A percentile compares a stretch with the other conserved stretches of the same genome.
These are phyloP conservation scores for Plasmodium coatneyi DNA, from an alignment of 169 alveolate genomes.

Conservation along the genomic window DNA sequence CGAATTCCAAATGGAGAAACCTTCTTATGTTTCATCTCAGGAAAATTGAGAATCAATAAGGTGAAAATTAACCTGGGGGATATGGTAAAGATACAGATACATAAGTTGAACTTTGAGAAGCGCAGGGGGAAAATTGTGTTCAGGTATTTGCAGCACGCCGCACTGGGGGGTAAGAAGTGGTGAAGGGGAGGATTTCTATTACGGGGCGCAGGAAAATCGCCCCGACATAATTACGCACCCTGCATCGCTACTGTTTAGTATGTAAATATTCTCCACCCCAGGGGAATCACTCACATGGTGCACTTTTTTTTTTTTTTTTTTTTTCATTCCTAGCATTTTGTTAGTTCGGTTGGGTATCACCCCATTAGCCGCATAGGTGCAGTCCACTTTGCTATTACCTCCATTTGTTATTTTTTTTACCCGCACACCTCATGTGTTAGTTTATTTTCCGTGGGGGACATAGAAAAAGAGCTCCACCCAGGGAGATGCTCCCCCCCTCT, in stretches of 20 bases:
- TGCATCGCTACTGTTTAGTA: background rate
- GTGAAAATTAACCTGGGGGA: conserved; percentile 69
- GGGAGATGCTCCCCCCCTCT: background rate
- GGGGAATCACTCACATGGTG: background rate
- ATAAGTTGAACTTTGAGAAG: conserved; percentile 62
- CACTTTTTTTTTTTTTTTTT: background rate
- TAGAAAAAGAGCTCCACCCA: background rate
- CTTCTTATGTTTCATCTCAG: conserved; percentile 60
- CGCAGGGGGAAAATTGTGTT: conserved; percentile 61
- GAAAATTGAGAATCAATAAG: conserved; percentile 48
- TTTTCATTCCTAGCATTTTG: background rate
- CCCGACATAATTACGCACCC: background rate
- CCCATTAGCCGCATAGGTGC: background rate
- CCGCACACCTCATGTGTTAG: background rate
- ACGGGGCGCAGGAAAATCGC: background rate
- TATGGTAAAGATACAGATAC: conserved; percentile 54
- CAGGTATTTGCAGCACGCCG: conserved; percentile 48
- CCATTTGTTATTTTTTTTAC: background rate
- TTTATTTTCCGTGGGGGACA: background rate
- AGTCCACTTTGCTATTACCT: background rate
- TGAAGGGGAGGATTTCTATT: background rate
- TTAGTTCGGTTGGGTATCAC: background rate
- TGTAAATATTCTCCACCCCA: background rate
- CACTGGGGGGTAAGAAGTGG: conserved; percentile 11
- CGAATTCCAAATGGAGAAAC: conserved; percentile 68